These are phyloP conservation scores for Ophiocordyceps camponoti-floridani DNA, from an alignment of 2,329 filamentous ascomycete species.

Conservation along the genomic window DNA sequence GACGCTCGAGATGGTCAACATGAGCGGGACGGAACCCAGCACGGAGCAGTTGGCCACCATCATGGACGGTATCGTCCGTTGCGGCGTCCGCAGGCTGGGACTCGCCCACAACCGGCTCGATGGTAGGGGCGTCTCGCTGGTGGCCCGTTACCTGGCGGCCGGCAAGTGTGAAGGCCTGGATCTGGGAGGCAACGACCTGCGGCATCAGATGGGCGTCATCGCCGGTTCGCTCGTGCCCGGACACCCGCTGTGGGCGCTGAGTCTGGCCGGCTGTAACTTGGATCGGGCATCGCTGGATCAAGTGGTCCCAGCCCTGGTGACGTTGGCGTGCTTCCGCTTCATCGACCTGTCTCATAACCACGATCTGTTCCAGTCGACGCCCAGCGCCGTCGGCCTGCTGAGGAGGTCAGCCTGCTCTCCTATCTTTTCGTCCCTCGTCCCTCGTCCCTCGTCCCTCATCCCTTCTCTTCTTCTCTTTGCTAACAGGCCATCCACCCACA, in stretches of 20 bases:
- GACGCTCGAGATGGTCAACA: slow-evolving; percentile 63
- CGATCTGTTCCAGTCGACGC: slow-evolving; percentile 54
- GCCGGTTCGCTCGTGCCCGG: slow-evolving; percentile 32
- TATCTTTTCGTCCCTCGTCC: too few species aligned
- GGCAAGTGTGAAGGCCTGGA: slow-evolving; percentile 78
- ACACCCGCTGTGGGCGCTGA: slow-evolving; percentile 58
- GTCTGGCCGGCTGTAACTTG: slow-evolving; percentile 72
- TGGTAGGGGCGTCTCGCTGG: slow-evolving; percentile 53
- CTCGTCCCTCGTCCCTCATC: too few species aligned
- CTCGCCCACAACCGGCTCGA: slow-evolving; percentile 70
- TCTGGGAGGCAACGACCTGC: slow-evolving; percentile 64
- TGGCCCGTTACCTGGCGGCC: slow-evolving; percentile 57
- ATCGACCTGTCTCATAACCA: slow-evolving; percentile 86
- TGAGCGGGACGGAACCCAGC: slow-evolving; percentile 61
- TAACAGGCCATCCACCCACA: background rate
- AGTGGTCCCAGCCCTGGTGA: slow-evolving; percentile 55
- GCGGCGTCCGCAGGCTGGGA: slow-evolving; percentile 62
- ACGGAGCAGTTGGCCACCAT: slow-evolving; percentile 55
- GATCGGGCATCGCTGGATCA: slow-evolving; percentile 53
- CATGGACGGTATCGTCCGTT: slow-evolving; percentile 65
- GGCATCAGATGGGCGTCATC: slow-evolving; percentile 34
- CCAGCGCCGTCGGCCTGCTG: slow-evolving; percentile 57
- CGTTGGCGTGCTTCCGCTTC: slow-evolving; percentile 61
- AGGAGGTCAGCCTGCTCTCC: slow-evolving; percentile 37
- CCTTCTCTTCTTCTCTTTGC: background rate